Percentiles rank a stretch among this genome's conserved stretches.
These are phyloP conservation scores for Afroboletus lepidellus DNA, from an alignment of 1,284 basidiomycete species.

Conservation along the genomic window DNA sequence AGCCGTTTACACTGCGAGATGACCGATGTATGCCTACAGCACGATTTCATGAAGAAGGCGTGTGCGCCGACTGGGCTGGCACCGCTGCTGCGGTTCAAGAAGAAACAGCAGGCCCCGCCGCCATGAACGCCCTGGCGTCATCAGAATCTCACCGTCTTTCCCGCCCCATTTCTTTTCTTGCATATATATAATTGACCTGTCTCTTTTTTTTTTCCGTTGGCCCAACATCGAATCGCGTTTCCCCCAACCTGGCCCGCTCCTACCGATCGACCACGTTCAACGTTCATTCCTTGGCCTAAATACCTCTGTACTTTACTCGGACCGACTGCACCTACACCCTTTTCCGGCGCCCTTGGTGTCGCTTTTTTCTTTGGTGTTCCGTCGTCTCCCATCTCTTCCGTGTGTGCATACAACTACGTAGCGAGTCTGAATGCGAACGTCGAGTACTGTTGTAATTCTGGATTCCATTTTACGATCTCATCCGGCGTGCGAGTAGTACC, in stretches of 20 bases:
- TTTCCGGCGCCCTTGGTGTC: no score
- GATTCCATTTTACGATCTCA: not conserved
- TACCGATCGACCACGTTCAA: not conserved
- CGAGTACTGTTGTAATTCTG: constrained; percentile 22
- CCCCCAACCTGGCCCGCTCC: not conserved
- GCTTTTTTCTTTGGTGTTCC: no score
- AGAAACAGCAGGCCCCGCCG: constrained; percentile 39
- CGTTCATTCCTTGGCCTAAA: not conserved
- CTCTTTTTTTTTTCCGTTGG: not conserved
- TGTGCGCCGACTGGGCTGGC: constrained; percentile 82
- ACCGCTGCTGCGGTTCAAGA: constrained; percentile 75
- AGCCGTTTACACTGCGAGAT: not conserved
- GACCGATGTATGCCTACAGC: constrained; percentile 44
- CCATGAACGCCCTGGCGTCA: constrained; percentile 16
- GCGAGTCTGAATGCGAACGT: constrained; percentile 7
- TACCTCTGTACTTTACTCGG: not conserved
- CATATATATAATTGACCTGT: constrained; percentile 18
- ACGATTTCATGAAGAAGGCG: constrained; percentile 88
- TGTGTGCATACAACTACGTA: constrained; percentile 4
- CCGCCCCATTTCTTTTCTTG: constrained; percentile 7
- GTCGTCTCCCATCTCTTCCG: not conserved
- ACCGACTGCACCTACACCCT: not conserved
- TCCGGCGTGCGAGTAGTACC: not conserved
- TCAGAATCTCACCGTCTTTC: not conserved
- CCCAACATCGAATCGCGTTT: not conserved